A percentile compares a stretch with the other conserved stretches of the same genome.
These are phyloP conservation scores for Pseudopithomyces chartarum DNA, from an alignment of 2,329 filamentous ascomycete species.

Conservation along the genomic window DNA sequence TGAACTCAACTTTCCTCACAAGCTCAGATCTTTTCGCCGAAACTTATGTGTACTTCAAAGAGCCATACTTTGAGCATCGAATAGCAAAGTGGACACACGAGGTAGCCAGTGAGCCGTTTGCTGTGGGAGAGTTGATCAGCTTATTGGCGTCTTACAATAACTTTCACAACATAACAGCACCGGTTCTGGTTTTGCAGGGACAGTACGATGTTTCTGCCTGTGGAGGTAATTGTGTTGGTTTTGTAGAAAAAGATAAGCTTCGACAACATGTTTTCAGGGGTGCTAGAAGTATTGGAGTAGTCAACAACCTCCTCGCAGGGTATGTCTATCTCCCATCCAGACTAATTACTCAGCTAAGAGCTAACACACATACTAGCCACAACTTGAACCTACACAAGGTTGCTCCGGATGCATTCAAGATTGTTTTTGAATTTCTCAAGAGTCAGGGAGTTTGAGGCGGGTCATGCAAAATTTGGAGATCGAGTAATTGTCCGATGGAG, in stretches of 20 bases:
- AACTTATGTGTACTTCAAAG: slow-evolving; percentile 4
- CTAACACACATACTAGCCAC: not conserved
- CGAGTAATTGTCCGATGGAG: not conserved
- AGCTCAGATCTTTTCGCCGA: slow-evolving; percentile 2
- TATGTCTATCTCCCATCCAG: slow-evolving; percentile 4
- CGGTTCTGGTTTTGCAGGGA: not conserved
- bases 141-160: not conserved
- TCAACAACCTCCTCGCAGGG: slow-evolving; percentile 10
- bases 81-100: slow-evolving; percentile 3
- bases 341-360: not conserved
- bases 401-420: not conserved
- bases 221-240: not conserved
- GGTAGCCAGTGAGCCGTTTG: slow-evolving; percentile 3
- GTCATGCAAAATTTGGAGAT: not conserved
- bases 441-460: not conserved
- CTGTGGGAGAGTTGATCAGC: slow-evolving; percentile 2
- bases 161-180: slow-evolving; percentile 1
- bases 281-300: not conserved
- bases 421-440: not conserved
- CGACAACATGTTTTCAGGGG: not conserved
- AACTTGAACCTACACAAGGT: not conserved
- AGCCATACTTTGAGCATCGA: slow-evolving; percentile 4
- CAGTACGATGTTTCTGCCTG: slow-evolving; percentile 1
- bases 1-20: slow-evolving; percentile 7
- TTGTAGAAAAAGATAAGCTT: not conserved